phyloP scores from a whole-genome alignment of 2,329 filamentous ascomycete species.

The Claviceps fusiformis region DNA sequence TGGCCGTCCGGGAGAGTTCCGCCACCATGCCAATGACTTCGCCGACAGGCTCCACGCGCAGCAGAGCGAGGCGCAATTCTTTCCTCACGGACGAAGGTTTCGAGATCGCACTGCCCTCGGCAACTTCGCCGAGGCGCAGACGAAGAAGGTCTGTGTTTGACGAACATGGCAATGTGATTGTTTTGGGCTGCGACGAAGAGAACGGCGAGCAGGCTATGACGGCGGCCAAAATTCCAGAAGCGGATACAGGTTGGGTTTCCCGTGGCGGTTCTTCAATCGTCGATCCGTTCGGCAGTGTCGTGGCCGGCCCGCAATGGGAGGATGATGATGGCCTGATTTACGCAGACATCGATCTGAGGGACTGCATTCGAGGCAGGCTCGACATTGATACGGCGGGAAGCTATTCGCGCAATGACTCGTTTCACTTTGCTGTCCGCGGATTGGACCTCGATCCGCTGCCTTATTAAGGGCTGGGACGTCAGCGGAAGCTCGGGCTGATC shows the following conservation, averaged over 20 bases:
- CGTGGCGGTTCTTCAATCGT: constrained; percentile 76
- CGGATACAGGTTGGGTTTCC: constrained; percentile 36
- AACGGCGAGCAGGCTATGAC: constrained; percentile 8
- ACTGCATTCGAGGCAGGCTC: constrained; percentile 68
- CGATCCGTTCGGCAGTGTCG: constrained; percentile 62
- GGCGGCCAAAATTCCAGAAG: background rate
- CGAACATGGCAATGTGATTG: constrained; percentile 43
- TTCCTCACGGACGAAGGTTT: constrained; percentile 32
- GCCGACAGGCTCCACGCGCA: constrained; percentile 1
- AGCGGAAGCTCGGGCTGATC: background rate
- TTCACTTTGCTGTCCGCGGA: constrained; percentile 45
- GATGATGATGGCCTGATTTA: constrained; percentile 54
- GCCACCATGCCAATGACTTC: background rate
- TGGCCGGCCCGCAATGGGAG: constrained; percentile 76
- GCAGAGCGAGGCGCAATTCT: constrained; percentile 20
- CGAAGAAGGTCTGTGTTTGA: constrained; percentile 32
- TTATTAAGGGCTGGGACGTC: constrained; percentile 21
- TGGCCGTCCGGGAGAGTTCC: constrained; percentile 40
- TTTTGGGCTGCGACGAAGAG: constrained; percentile 23
- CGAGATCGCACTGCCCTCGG: constrained; percentile 30
- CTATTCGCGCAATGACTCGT: constrained; percentile 62
- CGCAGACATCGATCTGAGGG: constrained; percentile 72
- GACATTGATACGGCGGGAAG: constrained; percentile 77
- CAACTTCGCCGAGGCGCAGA: constrained; percentile 11
- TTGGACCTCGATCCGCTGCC: constrained; percentile 44